Base-by-base conservation (phyloP, 2,329 filamentous ascomycete species). In the Sporothrix sp. region DNA sequence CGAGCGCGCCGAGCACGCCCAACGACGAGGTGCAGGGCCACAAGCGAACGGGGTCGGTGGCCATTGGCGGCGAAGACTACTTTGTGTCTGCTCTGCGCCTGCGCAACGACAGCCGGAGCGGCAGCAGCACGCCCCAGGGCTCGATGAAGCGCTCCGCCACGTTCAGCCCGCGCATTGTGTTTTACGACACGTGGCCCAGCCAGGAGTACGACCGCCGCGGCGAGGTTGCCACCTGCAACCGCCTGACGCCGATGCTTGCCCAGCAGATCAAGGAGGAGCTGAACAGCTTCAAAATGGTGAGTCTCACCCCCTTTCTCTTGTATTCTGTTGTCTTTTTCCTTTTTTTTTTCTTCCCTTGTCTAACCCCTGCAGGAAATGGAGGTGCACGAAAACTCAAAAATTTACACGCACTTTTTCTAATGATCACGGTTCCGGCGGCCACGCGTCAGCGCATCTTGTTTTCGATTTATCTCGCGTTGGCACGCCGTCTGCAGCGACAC, bases 401-500 rank as follows among this genome's bases (percentile, higher is more conserved):
- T 96, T 63, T 96, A 98, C 75, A 98, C 93, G 61, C 93, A 98
- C 78, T 98, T 98, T 79, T 97, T 98, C 76, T 98, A 80, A 91
- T 60, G 60, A 59, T 51, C 52, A 59, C 61, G 61, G 60, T 58
- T 56, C 53, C 56, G 58, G 40, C 25, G 21, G 37, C 21, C 54
- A 35, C 30, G n/a, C 27, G 58, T 55, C 52, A 57, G 55, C 56
- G 47, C 48, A 58, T 59, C 60, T 48, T 58, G 57, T 47, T 48
- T 58, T 52, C 52, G 52, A 54, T 27, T 45, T 50, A 28, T 37
- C 18, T 52, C 51, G 4, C 52, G 47, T 58, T 30, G 35, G 14
- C 36, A 18, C 8, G 32, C 43, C 25, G 20, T 46, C 4, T 37
- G n/a, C 11, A 45, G 21, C 28, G 27, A 21, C 28, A 20, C 23